phyloP scores from a whole-genome alignment of 495 filamentous ascomycete species.

The Aspergillus avenaceus region DNA sequence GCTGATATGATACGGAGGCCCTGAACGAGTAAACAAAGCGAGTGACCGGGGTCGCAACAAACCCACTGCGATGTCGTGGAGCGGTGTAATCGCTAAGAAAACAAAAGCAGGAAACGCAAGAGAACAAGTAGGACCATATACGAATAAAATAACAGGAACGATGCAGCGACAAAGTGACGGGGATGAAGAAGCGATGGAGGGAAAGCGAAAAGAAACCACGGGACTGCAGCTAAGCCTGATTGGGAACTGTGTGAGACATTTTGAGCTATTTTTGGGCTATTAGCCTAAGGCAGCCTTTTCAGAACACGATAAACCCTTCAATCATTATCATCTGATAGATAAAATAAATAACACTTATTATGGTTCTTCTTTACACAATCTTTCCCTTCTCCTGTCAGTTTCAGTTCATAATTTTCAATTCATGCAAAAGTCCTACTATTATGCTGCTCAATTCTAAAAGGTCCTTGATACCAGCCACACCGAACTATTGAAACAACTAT shows the following conservation, averaged over 20 bases:
- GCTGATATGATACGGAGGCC: slow-evolving; percentile 13
- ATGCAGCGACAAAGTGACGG: too few relatives aligned
- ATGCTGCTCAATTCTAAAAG: too few relatives aligned
- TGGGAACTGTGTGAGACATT: slow-evolving; percentile 20
- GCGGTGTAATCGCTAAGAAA: background rate
- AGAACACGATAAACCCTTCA: background rate
- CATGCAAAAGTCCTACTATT: too few relatives aligned
- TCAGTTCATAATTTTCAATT: too few relatives aligned
- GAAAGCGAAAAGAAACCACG: too few relatives aligned
- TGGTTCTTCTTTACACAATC: background rate
- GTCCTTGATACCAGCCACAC: too few relatives aligned
- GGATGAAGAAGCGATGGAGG: background rate
- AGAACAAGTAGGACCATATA: too few relatives aligned
- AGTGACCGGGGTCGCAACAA: slow-evolving; percentile 14
- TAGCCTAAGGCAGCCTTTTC: slow-evolving; percentile 5
- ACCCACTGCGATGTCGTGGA: background rate
- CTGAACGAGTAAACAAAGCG: slow-evolving; percentile 24
- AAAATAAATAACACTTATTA: background rate
- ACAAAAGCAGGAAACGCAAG: background rate
- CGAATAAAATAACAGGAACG: too few relatives aligned
- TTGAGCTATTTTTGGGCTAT: slow-evolving; percentile 17
- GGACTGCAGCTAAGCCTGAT: slow-evolving; percentile 18
- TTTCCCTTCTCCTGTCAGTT: too few relatives aligned
- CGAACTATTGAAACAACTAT: slow-evolving; percentile 11
- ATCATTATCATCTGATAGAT: background rate